Evolutionary conservation across 441 rosid species (phyloP).

Genomic region (Pelargonium cotyledonis): DNA sequence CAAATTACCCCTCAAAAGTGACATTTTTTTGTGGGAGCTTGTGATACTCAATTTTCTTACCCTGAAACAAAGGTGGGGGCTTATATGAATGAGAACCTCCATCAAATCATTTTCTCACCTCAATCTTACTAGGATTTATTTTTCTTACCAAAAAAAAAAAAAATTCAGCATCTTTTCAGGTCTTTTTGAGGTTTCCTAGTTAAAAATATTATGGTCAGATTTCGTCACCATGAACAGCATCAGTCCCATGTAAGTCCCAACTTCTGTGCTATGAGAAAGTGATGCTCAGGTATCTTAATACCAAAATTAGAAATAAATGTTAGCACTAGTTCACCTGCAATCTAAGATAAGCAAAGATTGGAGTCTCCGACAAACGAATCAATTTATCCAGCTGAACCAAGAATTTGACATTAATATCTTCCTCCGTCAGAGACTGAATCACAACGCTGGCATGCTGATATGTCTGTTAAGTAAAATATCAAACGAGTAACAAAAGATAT

Average conservation of each 20-base stretch:
- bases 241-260: neutral
- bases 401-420: conserved; percentile 91
- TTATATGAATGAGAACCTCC: neutral
- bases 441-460: conserved; percentile 92
- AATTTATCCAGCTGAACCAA: conserved; percentile 97
- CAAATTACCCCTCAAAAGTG: neutral
- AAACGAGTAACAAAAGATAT: neutral
- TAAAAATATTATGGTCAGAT: neutral
- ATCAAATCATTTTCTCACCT: no score
- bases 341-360: conserved; percentile 95
- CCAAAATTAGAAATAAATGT: no score
- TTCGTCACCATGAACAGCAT: neutral
- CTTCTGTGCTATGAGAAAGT: neutral
- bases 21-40: neutral
- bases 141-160: neutral
- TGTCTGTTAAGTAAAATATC: conserved; percentile 47
- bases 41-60: no score
- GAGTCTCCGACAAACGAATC: conserved; percentile 95
- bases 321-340: conserved; percentile 62
- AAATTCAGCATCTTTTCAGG: neutral
- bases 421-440: conserved; percentile 91
- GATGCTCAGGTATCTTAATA: neutral
- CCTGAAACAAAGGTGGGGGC: neutral
- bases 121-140: neutral
- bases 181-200: neutral